Base-by-base conservation (phyloP, 2,329 filamentous ascomycete species). In the Madurella fahalii region DNA sequence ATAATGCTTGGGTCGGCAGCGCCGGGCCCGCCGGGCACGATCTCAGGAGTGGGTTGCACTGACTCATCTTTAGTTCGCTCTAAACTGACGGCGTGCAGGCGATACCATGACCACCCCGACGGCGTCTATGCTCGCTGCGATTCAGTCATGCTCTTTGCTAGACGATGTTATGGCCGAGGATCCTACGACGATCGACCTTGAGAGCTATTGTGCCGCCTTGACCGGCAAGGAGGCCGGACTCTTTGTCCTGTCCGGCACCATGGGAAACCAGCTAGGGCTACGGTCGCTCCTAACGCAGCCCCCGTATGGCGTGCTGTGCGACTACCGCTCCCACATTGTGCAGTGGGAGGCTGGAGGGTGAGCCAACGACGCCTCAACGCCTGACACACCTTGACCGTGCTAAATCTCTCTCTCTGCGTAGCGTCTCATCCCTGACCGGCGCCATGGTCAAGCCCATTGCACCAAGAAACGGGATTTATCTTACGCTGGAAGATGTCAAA, bases 191-290 rank as follows among this genome's bases (percentile, higher is more conserved):
- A 84, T 80, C 48, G 78, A 81, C 20, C 82, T 97, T 40, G 89
- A 96, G 69, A 72, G 78, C 44, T 85, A 88, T 68, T 79, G 95
- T 43, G 89, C 90, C 16, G 68, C 79, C 32, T 78, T 95, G 3
- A 82, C 89, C 1, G 83, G 83, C 62, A 91, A 95, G 63, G 86
- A 91, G 64, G 84, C 83, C 8, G 87, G 82, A 0, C 77, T 96
- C 4, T 85, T 96, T 51, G 89, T 96, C 52, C 78, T 95, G 56
- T 94, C 89, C 0, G 93, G 93, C 3, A 96, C 92, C 4, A 96
- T 96, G 91, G 91, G 90, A 40, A 96, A 96, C 72, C 91, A 96
- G 69, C 77, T 96, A 16, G 86, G 87, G 0, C 78, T 96, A 41
- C 84, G 92, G 40, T 80, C 88, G 1, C 87, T 94, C 56, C 78